These are phyloP conservation scores for Rhodotorula taiwanensis DNA, from an alignment of 768 basidiomycete genomes.

Conservation along the genomic window DNA sequence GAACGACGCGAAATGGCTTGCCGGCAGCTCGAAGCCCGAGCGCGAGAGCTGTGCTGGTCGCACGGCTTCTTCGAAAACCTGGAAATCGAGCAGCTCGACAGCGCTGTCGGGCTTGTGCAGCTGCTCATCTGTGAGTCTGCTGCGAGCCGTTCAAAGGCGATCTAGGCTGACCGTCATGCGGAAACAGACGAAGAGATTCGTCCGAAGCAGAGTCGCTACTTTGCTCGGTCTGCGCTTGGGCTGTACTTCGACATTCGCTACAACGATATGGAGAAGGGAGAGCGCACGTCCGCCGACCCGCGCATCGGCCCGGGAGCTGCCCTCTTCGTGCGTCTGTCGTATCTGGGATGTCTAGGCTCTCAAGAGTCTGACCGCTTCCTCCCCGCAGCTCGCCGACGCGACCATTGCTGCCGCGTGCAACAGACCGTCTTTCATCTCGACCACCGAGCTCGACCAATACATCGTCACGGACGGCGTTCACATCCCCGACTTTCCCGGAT, in stretches of 20 bases:
- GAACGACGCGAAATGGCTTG: conserved; percentile 29
- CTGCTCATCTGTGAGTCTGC: conserved; percentile 24
- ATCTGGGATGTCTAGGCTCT: neutral
- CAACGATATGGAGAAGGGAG: conserved; percentile 6
- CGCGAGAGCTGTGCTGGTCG: conserved; percentile 26
- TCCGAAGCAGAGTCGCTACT: conserved; percentile 18
- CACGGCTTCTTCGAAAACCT: conserved; percentile 11
- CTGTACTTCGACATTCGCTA: conserved; percentile 18
- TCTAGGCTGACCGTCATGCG: too few species aligned
- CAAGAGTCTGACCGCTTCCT: neutral
- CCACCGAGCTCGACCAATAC: conserved; percentile 22
- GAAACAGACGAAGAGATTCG: conserved; percentile 29
- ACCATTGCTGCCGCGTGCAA: conserved; percentile 15
- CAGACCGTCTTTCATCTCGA: conserved; percentile 25
- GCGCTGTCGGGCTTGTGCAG: conserved; percentile 20
- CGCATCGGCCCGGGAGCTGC: conserved; percentile 14
- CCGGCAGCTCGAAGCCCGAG: conserved; percentile 15
- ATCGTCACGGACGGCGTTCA: conserved; percentile 20
- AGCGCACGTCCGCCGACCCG: conserved; percentile 20
- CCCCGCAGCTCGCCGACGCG: conserved; percentile 26
- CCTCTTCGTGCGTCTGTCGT: conserved; percentile 13
- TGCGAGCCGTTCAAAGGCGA: too few species aligned
- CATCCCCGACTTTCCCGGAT: conserved; percentile 29
- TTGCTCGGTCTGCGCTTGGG: conserved; percentile 15
- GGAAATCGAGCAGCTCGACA: conserved; percentile 3